These are phyloP conservation scores for Apiotrichum domesticum DNA, from an alignment of 1,284 basidiomycete genomes.

Conservation along the genomic window DNA sequence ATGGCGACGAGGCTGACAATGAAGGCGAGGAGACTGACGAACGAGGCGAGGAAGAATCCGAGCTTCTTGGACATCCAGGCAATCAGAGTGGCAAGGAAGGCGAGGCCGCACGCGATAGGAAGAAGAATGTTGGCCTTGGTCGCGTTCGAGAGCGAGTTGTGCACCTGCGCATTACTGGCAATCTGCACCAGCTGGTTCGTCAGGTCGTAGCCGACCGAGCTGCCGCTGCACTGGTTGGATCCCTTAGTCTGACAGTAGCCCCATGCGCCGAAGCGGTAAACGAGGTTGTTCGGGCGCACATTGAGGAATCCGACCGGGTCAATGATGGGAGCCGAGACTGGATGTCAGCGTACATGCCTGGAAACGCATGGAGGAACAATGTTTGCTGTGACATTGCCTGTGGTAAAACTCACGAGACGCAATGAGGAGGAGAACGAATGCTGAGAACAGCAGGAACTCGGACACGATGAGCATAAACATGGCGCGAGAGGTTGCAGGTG, in stretches of 20 bases:
- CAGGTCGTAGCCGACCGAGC: constrained; percentile 28
- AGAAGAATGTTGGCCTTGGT: constrained; percentile 42
- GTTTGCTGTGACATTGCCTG: too few species aligned
- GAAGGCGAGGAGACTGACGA: constrained; percentile 36
- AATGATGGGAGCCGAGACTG: constrained; percentile 37
- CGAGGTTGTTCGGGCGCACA: constrained; percentile 12
- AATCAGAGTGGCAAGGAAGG: constrained; percentile 39
- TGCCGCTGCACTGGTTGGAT: constrained; percentile 19
- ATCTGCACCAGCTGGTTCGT: constrained; percentile 17
- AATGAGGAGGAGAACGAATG: constrained; percentile 30
- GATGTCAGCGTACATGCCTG: not conserved
- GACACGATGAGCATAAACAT: not conserved
- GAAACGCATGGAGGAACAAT: too few species aligned
- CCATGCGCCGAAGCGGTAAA: constrained; percentile 33
- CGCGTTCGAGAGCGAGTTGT: constrained; percentile 17
- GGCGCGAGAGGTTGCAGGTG: too few species aligned
- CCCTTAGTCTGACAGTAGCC: constrained; percentile 31
- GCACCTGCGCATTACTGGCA: constrained; percentile 10
- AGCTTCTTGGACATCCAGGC: constrained; percentile 34
- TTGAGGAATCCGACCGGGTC: constrained; percentile 32
- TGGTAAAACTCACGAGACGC: constrained; percentile 23
- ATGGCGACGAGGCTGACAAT: constrained; percentile 42
- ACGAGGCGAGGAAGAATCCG: constrained; percentile 39
- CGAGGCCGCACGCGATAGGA: constrained; percentile 38
- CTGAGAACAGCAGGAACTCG: constrained; percentile 31